phyloP scores from a whole-genome alignment of 2,329 filamentous ascomycete species.

The Stachybotrys elegans region DNA sequence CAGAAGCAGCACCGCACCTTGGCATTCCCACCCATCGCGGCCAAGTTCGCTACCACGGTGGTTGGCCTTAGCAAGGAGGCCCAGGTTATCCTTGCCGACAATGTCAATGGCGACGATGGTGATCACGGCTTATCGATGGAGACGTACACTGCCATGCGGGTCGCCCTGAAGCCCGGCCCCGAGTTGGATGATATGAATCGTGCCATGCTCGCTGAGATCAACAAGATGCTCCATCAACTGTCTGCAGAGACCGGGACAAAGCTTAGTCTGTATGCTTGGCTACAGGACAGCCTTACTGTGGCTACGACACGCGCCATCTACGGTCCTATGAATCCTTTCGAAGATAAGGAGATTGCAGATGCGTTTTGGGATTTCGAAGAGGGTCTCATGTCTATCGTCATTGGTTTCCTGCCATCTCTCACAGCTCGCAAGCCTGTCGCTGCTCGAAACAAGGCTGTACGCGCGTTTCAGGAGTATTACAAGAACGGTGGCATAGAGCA shows the following conservation, averaged over 20 bases:
- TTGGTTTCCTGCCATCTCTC: slow-evolving; percentile 5
- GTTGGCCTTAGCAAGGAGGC: slow-evolving; percentile 1
- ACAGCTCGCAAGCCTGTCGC: slow-evolving; percentile 2
- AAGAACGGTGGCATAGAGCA: slow-evolving; percentile 1
- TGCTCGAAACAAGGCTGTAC: slow-evolving; percentile 1
- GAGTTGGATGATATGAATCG: slow-evolving; percentile 9
- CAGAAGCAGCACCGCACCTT: slow-evolving; percentile 3
- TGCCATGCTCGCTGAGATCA: slow-evolving; percentile 5
- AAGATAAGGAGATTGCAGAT: slow-evolving; percentile 5
- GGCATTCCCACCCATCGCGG: slow-evolving; percentile 2
- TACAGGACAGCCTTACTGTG: slow-evolving; percentile 3
- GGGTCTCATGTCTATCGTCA: slow-evolving; percentile 2
- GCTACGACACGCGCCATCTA: slow-evolving; percentile 8
- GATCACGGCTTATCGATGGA: slow-evolving; percentile 3
- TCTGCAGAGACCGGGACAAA: slow-evolving; percentile 1
- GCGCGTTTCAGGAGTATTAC: slow-evolving; percentile 1
- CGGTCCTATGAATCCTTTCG: slow-evolving; percentile 9
- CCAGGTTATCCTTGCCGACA: slow-evolving; percentile 2
- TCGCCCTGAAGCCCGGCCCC: slow-evolving; percentile 6
- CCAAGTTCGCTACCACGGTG: not conserved
- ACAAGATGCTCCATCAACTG: slow-evolving; percentile 1
- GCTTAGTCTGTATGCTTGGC: slow-evolving; percentile 5
- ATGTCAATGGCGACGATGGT: slow-evolving; percentile 6
- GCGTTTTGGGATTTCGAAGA: slow-evolving; percentile 7
- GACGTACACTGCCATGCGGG: slow-evolving; percentile 5